Evolutionary conservation across 106 monocot genomes (phyloP), one percentile per base, ranked within the genome.

Genomic region (Acorus calamus): DNA sequence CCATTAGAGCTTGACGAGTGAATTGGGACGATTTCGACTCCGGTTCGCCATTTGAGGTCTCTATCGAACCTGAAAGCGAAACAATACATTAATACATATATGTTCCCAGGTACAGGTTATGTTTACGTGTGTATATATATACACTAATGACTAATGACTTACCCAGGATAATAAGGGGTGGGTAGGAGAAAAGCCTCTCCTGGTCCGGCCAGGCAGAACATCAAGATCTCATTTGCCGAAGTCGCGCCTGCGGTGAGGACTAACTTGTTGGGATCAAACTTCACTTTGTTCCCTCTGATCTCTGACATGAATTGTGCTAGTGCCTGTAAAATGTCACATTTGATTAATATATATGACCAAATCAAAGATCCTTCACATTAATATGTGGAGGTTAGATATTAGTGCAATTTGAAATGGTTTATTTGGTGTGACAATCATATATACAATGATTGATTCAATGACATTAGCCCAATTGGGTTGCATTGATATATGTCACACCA

Each of bases 81-180:
- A 11, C 10, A 41, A 59, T 8, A 47, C 3, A 51, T 8, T 11
- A 10, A 53, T 54, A n/a, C 4, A 41, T 12, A 63, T 14, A 12
- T 49, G 62, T 47, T 43, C 53, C 9, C 44, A 53, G 7, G 14
- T 64, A 7, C 3, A 48, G 47, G 43, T 10, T 43, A 42, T 52
- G 43, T 9, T 2, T 52, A 9, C 52, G 6, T 44, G 44, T 41
- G 4, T 41, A 44, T 44, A 44, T 41, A 5, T 43, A 44, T 8
- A 43, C 3, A 46, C n/a, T 28, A 46, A 45, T 1, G 41, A 48
- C 56, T n/a, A 42, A 51, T 47, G 52, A 44, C 65, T n/a, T 71
- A 84, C 83, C 93, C 93, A 42, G 88, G 85, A 67, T 89, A 88
- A 52, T 93, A 89, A 2, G 88, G 88, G n/a, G 88, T 83, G 0